phyloP scores from a whole-genome alignment of 116 monocot genomes.

The Posidonia oceanica region DNA sequence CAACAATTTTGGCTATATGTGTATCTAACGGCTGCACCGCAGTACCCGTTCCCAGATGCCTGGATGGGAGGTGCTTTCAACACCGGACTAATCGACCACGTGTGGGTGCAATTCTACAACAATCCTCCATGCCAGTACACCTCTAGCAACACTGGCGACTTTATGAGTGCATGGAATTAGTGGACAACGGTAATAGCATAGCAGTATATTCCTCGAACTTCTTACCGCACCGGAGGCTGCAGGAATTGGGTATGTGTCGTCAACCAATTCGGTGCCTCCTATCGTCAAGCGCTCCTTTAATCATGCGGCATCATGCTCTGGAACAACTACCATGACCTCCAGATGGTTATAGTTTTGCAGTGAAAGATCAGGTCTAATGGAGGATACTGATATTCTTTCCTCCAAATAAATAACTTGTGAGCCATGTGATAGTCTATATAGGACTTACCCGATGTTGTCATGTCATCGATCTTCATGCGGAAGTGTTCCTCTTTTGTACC shows the following conservation, averaged over 20 bases:
- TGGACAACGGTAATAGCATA: slow-evolving; percentile 10
- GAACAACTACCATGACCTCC: slow-evolving; percentile 20
- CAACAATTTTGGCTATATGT: too few relatives aligned
- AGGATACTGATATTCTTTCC: background rate
- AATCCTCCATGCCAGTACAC: slow-evolving; percentile 33
- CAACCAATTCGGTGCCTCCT: slow-evolving; percentile 24
- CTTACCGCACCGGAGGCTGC: slow-evolving; percentile 18
- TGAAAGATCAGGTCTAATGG: background rate
- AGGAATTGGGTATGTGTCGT: slow-evolving; percentile 20
- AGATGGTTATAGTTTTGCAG: background rate
- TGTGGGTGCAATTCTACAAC: slow-evolving; percentile 71
- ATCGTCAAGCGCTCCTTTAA: slow-evolving; percentile 12
- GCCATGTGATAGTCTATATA: too few relatives aligned
- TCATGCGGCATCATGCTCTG: slow-evolving; percentile 46
- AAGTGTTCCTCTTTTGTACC: too few relatives aligned
- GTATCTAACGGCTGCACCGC: slow-evolving; percentile 37
- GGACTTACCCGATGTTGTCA: too few relatives aligned
- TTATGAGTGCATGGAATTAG: slow-evolving; percentile 13
- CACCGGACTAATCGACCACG: slow-evolving; percentile 47
- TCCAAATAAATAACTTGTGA: too few relatives aligned
- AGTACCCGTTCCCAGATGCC: slow-evolving; percentile 42
- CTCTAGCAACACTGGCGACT: background rate
- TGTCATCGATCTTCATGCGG: too few relatives aligned
- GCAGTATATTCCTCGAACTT: slow-evolving; percentile 24
- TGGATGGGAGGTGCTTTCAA: slow-evolving; percentile 11